A percentile compares a stretch with the other conserved stretches of the same genome.
phyloP scores from a whole-genome alignment of 1,139 yeast genomes.

The Lizanozyma gosingica region DNA sequence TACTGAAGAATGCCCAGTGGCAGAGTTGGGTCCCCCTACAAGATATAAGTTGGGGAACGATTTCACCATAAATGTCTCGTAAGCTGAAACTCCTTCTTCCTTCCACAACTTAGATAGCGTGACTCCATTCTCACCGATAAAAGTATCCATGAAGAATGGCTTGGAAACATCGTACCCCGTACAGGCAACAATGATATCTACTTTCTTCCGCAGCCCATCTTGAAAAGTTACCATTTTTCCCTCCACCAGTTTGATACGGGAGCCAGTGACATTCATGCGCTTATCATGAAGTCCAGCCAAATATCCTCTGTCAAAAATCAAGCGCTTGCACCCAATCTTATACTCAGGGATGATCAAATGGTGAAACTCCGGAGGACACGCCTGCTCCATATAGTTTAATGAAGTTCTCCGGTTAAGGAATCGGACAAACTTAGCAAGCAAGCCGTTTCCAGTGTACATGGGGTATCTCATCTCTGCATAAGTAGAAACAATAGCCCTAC shows the following conservation, averaged over 20 bases:
- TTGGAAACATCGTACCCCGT: slow-evolving; percentile 26
- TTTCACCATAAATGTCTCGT: slow-evolving; percentile 25
- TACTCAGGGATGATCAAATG: slow-evolving; percentile 26
- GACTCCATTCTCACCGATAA: not conserved
- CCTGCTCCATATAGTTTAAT: slow-evolving; percentile 19
- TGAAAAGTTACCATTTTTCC: slow-evolving; percentile 22
- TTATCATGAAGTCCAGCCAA: slow-evolving; percentile 26
- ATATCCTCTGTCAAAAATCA: slow-evolving; percentile 31
- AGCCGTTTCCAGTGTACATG: slow-evolving; percentile 24
- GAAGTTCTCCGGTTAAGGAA: slow-evolving; percentile 15
- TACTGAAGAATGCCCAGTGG: slow-evolving; percentile 38
- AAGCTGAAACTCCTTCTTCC: slow-evolving; percentile 26
- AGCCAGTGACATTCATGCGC: slow-evolving; percentile 18
- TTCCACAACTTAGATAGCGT: slow-evolving; percentile 14
- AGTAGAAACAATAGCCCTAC: slow-evolving; percentile 20
- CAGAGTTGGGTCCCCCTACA: slow-evolving; percentile 35
- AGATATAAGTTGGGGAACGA: slow-evolving; percentile 29
- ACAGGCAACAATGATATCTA: slow-evolving; percentile 37
- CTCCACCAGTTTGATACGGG: slow-evolving; percentile 18
- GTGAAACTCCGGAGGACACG: slow-evolving; percentile 28
- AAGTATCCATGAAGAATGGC: not conserved
- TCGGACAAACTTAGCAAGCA: slow-evolving; percentile 19
- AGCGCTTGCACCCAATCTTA: slow-evolving; percentile 36
- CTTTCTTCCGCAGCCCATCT: slow-evolving; percentile 21
- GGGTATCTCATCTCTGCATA: slow-evolving; percentile 30